These are phyloP conservation scores for Canna indica DNA, from an alignment of 176 grass and related monocot genomes.

Conservation along the genomic window DNA sequence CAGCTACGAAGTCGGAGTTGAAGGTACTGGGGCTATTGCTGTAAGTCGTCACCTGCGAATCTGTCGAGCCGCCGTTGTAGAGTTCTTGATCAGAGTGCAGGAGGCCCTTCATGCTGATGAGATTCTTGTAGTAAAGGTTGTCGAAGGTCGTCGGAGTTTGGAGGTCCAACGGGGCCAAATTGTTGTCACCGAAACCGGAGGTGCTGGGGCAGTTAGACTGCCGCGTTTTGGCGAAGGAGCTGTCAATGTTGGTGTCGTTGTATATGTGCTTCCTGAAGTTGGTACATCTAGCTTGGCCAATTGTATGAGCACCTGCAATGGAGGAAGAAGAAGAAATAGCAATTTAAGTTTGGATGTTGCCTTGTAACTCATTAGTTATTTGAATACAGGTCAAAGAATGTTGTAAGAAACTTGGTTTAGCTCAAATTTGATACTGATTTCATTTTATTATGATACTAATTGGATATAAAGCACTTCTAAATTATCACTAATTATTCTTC, in stretches of 20 bases:
- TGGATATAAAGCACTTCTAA: no score
- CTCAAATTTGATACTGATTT: no score
- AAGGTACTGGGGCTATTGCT: not conserved
- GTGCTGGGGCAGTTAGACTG: conserved; percentile 6
- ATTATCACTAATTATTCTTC: no score
- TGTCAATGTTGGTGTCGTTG: conserved; percentile 1
- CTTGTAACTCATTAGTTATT: no score
- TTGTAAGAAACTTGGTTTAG: no score
- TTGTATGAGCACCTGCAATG: conserved; percentile 3
- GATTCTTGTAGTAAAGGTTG: conserved; percentile 8
- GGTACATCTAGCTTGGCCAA: conserved; percentile 12
- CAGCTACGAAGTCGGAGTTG: conserved; percentile 3
- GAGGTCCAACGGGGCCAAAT: not conserved
- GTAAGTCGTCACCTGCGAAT: conserved; percentile 1
- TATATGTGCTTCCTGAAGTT: conserved; percentile 5
- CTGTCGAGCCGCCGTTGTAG: conserved; percentile 6
- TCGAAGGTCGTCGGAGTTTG: conserved; percentile 10
- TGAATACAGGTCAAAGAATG: no score
- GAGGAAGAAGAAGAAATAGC: no score
- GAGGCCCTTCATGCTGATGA: not conserved
- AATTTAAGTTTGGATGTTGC: no score
- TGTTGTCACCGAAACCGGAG: not conserved
- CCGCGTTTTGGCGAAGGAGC: not conserved
- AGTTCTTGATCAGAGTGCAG: conserved; percentile 12
- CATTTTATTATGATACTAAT: no score